Evolutionary conservation across 1,284 basidiomycete species (phyloP), one percentile per base, ranked within the genome.

Genomic region (Thecaphora frezii): DNA sequence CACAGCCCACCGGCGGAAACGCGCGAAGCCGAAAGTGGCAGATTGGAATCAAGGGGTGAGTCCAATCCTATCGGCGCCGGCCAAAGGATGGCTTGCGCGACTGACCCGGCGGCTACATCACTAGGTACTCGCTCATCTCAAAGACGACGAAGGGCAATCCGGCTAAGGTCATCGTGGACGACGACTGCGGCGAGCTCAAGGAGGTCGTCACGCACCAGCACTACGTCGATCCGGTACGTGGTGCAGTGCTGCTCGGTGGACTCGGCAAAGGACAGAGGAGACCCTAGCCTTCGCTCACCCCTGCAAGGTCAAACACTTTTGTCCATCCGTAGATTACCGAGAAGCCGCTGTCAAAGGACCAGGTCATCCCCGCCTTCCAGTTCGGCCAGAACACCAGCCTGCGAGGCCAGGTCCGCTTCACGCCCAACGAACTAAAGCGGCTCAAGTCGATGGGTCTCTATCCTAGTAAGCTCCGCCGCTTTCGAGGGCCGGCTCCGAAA

Each of bases 31-130:
- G 89, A 16, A 89, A 85, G 2, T 86, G 97, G 59, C 85, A 86
- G 18, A 93, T 98, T 59, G 91, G 92, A 3, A 84, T 97, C 46
- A 92, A 92, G 77, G 96, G 93, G 88, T 93, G 71, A 36, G 33
- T 36, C 16, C 7, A 36, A 9, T n/a, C n/a, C n/a, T n/a, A n/a
- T n/a, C n/a, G n/a, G n/a, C n/a, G n/a, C n/a, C n/a, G n/a, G n/a
- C n/a, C n/a, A n/a, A n/a, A n/a, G n/a, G n/a, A n/a, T n/a, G n/a
- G n/a, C n/a, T n/a, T n/a, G n/a, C n/a, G n/a, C n/a, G n/a, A n/a
- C n/a, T n/a, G n/a, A n/a, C n/a, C n/a, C n/a, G n/a, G n/a, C n/a
- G n/a, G n/a, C n/a, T n/a, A n/a, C n/a, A n/a, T n/a, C n/a, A n/a
- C n/a, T n/a, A 36, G 33, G 10, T 75, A 75, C 68, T 83, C 72